phyloP scores from a whole-genome alignment of 1,139 yeast species.

The Yamadazyma siamensis region DNA sequence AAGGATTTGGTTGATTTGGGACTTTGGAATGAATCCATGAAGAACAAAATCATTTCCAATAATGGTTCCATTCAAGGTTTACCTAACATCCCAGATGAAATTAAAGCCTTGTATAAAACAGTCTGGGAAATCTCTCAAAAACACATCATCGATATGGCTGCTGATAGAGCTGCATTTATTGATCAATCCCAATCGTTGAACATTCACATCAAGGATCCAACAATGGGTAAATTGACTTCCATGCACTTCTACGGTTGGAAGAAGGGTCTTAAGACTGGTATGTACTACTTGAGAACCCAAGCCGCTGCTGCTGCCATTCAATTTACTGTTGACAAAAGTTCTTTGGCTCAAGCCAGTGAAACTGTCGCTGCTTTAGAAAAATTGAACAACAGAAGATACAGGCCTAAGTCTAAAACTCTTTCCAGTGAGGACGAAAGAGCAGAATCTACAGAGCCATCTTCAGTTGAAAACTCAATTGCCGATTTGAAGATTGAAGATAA shows the following conservation, averaged over 20 bases:
- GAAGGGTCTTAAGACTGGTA: constrained; percentile 61
- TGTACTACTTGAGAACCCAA: constrained; percentile 61
- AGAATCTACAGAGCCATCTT: constrained; percentile 43
- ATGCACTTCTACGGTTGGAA: constrained; percentile 65
- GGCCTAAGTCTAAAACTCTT: constrained; percentile 17
- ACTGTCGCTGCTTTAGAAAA: constrained; percentile 53
- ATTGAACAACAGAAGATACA: constrained; percentile 52
- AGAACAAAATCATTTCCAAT: constrained; percentile 48
- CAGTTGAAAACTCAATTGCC: constrained; percentile 47
- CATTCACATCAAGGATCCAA: constrained; percentile 52
- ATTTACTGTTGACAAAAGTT: constrained; percentile 49
- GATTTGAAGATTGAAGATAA: constrained; percentile 34
- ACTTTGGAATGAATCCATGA: constrained; percentile 52
- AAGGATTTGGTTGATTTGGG: constrained; percentile 55
- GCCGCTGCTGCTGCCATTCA: constrained; percentile 64
- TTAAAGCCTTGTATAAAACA: constrained; percentile 52
- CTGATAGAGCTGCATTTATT: constrained; percentile 57
- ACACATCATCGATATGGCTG: constrained; percentile 56
- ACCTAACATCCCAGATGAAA: constrained; percentile 47
- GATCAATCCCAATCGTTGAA: constrained; percentile 63
- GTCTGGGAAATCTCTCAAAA: constrained; percentile 63
- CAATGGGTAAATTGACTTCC: constrained; percentile 56
- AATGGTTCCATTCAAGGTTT: constrained; percentile 56
- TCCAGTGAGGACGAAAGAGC: constrained; percentile 26
- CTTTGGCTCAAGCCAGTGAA: constrained; percentile 43